Conservation (phyloP, 1,284 basidiomycete species). For the Cryptococcus hybrid region DNA sequence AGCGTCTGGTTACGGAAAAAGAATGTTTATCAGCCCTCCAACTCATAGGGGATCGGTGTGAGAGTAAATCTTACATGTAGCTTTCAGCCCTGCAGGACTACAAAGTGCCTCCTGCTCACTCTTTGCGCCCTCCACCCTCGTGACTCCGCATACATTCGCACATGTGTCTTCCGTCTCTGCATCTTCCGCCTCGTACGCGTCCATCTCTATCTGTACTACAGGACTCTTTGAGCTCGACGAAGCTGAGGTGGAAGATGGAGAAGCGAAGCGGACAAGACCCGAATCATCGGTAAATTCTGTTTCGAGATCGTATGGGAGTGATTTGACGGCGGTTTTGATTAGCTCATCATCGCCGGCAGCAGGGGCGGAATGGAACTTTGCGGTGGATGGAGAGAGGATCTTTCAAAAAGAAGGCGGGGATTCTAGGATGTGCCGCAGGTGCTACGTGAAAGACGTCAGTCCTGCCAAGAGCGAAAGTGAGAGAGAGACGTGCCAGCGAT, state of each 20-base stretch:
- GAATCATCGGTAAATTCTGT: not conserved
- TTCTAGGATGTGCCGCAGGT: not conserved
- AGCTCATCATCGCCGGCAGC: no score
- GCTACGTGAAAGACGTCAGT: not conserved
- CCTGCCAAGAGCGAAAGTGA: not conserved
- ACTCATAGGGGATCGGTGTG: not conserved
- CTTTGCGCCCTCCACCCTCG: constrained; percentile 23
- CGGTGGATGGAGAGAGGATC: not conserved
- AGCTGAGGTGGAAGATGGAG: not conserved
- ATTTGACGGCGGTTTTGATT: not conserved
- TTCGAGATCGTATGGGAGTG: not conserved
- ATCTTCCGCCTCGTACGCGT: not conserved
- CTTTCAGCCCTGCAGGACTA: constrained; percentile 19
- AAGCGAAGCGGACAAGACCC: no score
- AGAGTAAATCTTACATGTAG: constrained; percentile 14
- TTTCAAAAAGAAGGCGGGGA: constrained; percentile 15
- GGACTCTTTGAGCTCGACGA: not conserved
- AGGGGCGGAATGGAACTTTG: no score
- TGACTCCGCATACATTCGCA: constrained; percentile 20
- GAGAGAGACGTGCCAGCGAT: constrained; percentile 18
- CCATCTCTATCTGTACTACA: not conserved
- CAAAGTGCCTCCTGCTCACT: constrained; percentile 31
- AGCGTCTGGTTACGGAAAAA: constrained; percentile 10
- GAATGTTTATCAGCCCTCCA: not conserved
- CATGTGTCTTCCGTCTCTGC: constrained; percentile 18